phyloP scores from a whole-genome alignment of 2,329 filamentous ascomycete genomes.

The Aspergillus aculeatus region DNA sequence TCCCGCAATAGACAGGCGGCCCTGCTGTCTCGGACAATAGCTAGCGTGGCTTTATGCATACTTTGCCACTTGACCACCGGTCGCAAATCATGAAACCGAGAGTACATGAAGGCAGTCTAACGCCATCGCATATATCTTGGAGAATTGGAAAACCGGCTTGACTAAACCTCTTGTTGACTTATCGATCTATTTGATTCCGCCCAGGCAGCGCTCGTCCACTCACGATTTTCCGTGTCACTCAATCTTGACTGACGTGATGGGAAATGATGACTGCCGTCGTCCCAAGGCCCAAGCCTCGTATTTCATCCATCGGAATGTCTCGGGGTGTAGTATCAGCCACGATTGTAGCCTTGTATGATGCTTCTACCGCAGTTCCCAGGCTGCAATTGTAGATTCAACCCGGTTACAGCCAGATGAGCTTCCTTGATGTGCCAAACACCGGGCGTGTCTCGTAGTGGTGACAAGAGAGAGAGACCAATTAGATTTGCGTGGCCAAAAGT shows the following conservation, averaged over 20 bases:
- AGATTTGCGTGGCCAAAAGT: background rate
- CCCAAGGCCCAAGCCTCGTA: background rate
- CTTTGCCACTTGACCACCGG: background rate
- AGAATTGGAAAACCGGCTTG: background rate
- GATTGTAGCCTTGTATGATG: background rate
- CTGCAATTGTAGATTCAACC: no score
- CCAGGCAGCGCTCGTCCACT: background rate
- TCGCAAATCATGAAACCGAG: background rate
- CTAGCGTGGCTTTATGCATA: background rate
- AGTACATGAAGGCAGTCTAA: background rate
- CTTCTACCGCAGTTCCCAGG: background rate
- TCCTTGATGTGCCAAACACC: background rate
- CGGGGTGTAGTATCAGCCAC: background rate
- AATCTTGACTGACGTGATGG: background rate
- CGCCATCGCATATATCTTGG: background rate
- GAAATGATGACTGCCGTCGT: background rate
- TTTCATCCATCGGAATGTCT: background rate
- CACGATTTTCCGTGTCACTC: background rate
- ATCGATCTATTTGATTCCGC: background rate
- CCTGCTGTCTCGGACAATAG: background rate
- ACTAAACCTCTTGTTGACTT: background rate
- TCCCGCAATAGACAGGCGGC: no score
- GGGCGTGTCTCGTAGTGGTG: background rate
- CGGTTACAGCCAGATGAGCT: background rate
- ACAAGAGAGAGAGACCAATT: background rate